Percentiles rank a stretch among this genome's conserved stretches.
Evolutionary conservation across 2,329 filamentous ascomycete species (phyloP).

Genomic region (Fusarium begoniae): DNA sequence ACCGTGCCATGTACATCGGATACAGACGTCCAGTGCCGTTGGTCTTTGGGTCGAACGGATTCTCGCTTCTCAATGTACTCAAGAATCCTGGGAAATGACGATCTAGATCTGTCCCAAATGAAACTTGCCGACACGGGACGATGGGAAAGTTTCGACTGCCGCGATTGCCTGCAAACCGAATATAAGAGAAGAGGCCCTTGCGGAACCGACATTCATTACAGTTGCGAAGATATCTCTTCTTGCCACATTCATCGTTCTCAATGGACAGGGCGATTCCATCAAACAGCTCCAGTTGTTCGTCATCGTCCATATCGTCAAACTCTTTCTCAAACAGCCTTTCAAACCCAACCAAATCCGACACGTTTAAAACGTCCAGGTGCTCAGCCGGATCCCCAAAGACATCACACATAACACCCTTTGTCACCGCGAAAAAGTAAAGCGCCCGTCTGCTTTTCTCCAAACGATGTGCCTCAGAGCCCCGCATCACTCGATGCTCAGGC

Average conservation of each 20-base stretch:
- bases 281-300: not conserved
- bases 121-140: not conserved
- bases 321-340: not conserved
- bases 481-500: not conserved
- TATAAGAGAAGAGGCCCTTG: not conserved
- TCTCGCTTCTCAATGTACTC: not conserved
- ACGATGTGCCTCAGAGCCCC: not conserved
- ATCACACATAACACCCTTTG: not conserved
- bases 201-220: slow-evolving; percentile 24
- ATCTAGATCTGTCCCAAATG: not conserved
- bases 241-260: slow-evolving; percentile 2
- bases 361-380: not conserved
- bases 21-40: not conserved
- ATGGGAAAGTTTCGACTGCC: slow-evolving; percentile 5
- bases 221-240: slow-evolving; percentile 1
- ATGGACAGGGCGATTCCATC: not conserved
- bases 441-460: not conserved
- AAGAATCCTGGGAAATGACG: slow-evolving; percentile 24
- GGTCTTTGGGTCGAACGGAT: not conserved
- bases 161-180: not conserved
- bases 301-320: not conserved
- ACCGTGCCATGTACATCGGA: slow-evolving; percentile 25
- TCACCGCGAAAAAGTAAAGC: slow-evolving; percentile 3
- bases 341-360: not conserved
- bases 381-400: not conserved